Conservation (phyloP, 2,329 filamentous ascomycete genomes). For the Aspergillus fructus region DNA sequence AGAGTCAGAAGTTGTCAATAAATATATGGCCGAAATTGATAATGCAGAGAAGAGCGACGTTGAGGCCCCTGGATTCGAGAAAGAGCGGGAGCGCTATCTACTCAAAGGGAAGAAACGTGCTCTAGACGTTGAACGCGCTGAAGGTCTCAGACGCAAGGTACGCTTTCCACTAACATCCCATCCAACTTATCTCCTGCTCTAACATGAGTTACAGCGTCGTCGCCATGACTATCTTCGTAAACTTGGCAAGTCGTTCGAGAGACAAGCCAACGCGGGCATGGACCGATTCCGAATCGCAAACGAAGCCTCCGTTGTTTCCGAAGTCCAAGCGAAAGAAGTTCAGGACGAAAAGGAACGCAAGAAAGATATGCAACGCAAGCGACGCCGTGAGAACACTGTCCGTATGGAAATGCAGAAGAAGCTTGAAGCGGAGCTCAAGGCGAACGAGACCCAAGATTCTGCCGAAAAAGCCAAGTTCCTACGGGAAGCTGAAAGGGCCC, state of each 20-base stretch:
- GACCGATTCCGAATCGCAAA: constrained; percentile 73
- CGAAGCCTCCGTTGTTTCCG: constrained; percentile 76
- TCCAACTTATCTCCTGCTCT: constrained; percentile 4
- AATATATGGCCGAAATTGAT: constrained; percentile 61
- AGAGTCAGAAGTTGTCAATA: constrained; percentile 69
- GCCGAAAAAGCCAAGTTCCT: constrained; percentile 77
- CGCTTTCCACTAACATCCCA: constrained; percentile 35
- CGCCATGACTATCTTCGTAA: constrained; percentile 56
- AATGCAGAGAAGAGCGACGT: constrained; percentile 57
- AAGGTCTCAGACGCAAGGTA: constrained; percentile 64
- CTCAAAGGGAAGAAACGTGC: constrained; percentile 64
- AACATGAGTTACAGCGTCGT: constrained; percentile 53
- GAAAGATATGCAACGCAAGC: constrained; percentile 99
- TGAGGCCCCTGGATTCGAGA: constrained; percentile 53
- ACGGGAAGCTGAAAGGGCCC: constrained; percentile 82
- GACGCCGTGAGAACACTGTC: constrained; percentile 89
- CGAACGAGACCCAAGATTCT: constrained; percentile 76
- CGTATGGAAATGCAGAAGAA: constrained; percentile 86
- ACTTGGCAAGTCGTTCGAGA: constrained; percentile 60
- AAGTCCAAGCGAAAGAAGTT: constrained; percentile 86
- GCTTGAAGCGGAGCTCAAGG: constrained; percentile 72
- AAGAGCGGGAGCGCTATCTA: constrained; percentile 54
- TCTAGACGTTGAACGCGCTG: constrained; percentile 62
- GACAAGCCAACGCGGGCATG: constrained; percentile 70
- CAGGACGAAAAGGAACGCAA: constrained; percentile 97